Base-by-base conservation (phyloP, 2,329 filamentous ascomycete genomes). In the Myotisia sp. region DNA sequence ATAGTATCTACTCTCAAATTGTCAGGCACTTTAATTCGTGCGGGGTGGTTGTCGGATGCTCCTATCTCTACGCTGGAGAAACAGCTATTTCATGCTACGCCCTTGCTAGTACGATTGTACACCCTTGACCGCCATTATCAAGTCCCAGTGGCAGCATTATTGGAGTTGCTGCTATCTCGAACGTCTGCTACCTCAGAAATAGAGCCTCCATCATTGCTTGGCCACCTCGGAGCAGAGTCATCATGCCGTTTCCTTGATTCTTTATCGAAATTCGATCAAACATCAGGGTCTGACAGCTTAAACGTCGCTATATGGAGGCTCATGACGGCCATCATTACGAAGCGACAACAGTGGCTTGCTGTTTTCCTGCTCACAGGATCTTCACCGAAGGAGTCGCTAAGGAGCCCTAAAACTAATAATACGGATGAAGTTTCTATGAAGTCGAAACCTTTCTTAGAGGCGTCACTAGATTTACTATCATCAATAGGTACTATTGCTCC, bases 151-250 rank as follows among this genome's bases (percentile, higher is more conserved):
- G 67, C 86, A 20, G 65, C 68, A 17, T 61, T 94, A 2, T 62
- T 93, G 5, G 76, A 85, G 40, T 71, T 76, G 7, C 59, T 93
- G 12, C 74, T 93, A 18, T 66, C 76, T 27, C 76, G 71, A 43
- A 77, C 79, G 16, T 73, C 76, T 16, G 72, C 72, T 40, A 47
- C 61, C 33, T 62, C 67, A 10, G 60, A 69, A 19, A 68, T 67
- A n/a, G 85, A 94, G 45, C 84, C 86, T 1, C 82, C 84, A n/a
- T 94, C 87, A 5, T 67, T 98, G n/a, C 71, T 98, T 14, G 86
- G 86, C 20, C 84, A 92, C 50, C 65, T 98, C 5, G 85, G 85
- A 1, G 70, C 83, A 6, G 75, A 83, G 36, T 76, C 83, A 6
- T 82, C 86, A 7, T 84, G 82, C 47, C 78, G 80, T 24, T 92